Percentiles rank a stretch among this genome's conserved stretches.
These are phyloP conservation scores for Musa schizocarpa DNA, from an alignment of 176 grass and related monocot species.

Conservation along the genomic window DNA sequence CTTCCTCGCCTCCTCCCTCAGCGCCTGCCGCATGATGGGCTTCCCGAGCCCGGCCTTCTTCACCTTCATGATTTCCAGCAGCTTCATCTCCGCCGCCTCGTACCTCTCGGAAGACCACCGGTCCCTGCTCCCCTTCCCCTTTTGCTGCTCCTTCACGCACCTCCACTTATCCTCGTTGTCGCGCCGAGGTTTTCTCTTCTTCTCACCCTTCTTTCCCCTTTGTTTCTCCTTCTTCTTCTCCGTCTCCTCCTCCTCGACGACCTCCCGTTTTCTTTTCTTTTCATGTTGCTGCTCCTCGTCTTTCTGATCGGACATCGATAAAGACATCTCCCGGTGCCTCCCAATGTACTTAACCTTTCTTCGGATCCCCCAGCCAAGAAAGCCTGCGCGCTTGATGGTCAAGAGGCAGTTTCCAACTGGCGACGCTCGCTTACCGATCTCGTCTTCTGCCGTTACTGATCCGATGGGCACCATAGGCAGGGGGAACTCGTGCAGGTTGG, in stretches of 20 bases:
- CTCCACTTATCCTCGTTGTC: constrained; percentile 19
- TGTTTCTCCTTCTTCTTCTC: constrained; percentile 19
- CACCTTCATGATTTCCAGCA: constrained; percentile 33
- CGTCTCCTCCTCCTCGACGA: constrained; percentile 25
- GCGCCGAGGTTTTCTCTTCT: constrained; percentile 11
- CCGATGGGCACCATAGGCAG: not conserved
- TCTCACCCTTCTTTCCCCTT: not conserved
- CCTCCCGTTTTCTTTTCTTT: constrained; percentile 30
- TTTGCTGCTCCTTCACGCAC: constrained; percentile 5
- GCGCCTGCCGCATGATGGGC: constrained; percentile 27
- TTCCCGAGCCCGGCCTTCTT: constrained; percentile 20
- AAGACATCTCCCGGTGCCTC: constrained; percentile 6
- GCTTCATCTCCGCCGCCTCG: constrained; percentile 29
- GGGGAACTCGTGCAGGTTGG: constrained; percentile 26
- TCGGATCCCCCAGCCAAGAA: constrained; percentile 41
- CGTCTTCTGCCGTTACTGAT: not conserved
- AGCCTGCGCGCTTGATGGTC: constrained; percentile 26
- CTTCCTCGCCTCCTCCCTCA: constrained; percentile 38
- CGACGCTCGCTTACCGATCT: not conserved
- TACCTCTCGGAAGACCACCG: constrained; percentile 46
- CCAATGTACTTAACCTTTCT: constrained; percentile 39
- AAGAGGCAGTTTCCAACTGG: constrained; percentile 30
- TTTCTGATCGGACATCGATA: not conserved
- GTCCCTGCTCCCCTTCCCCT: constrained; percentile 15
- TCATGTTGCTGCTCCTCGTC: not conserved